phyloP scores from a whole-genome alignment of 108 stramenopile species.

The Fistulifera pelliculosa region DNA sequence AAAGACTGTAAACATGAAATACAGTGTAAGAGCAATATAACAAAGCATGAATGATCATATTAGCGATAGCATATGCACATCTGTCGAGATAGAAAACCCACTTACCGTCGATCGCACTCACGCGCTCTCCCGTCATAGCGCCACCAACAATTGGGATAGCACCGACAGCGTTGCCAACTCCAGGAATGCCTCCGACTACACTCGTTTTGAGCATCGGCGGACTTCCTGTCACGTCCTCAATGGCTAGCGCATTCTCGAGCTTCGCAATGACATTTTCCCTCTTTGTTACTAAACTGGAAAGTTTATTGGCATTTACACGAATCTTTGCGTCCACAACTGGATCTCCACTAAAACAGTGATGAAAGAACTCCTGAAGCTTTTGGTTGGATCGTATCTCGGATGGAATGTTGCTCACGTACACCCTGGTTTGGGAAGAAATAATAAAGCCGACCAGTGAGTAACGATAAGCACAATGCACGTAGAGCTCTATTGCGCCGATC shows the following conservation, averaged over 20 bases:
- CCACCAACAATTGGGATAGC: too few relatives aligned
- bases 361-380: conserved; percentile 34
- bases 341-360: conserved; percentile 17
- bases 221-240: conserved; percentile 28
- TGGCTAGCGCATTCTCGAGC: conserved; percentile 48
- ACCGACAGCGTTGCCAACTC: too few relatives aligned
- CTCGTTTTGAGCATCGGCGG: conserved; percentile 14
- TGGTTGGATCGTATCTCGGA: conserved; percentile 21
- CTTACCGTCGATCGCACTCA: background rate
- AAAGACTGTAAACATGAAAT: background rate
- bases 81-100: too few relatives aligned
- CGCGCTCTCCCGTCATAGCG: too few relatives aligned
- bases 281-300: conserved; percentile 32
- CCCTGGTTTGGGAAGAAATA: background rate
- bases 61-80: too few relatives aligned
- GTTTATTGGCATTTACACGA: conserved; percentile 33
- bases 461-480: too few relatives aligned
- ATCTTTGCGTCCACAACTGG: conserved; percentile 36
- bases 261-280: conserved; percentile 35
- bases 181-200: too few relatives aligned
- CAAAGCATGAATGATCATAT: too few relatives aligned
- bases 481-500: too few relatives aligned
- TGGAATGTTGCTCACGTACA: conserved; percentile 39
- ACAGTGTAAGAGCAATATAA: too few relatives aligned
- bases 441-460: too few relatives aligned